Conservation (phyloP, 2,329 filamentous ascomycete species). For the Epicoccum nigrum region DNA sequence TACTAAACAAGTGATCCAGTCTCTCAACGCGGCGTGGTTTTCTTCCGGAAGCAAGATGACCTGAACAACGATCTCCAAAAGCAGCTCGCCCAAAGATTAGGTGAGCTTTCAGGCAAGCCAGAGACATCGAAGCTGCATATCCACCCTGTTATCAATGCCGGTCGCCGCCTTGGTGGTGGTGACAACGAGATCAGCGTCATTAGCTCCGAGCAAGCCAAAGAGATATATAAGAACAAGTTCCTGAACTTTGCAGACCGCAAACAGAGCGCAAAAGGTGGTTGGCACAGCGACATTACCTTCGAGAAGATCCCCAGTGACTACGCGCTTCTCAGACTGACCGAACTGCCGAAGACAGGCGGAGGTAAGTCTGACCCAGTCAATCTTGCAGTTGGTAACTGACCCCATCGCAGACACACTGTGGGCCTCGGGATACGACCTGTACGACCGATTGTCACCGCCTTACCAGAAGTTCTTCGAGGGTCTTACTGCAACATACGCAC, state of each 20-base stretch:
- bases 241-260: conserved; percentile 26
- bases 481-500: conserved; percentile 54
- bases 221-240: conserved; percentile 39
- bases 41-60: conserved; percentile 60
- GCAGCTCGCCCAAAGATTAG: conserved; percentile 60
- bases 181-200: conserved; percentile 51
- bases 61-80: conserved; percentile 61
- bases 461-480: conserved; percentile 57
- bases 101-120: conserved; percentile 64
- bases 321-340: conserved; percentile 42
- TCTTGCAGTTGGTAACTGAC: too few species aligned
- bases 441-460: conserved; percentile 56
- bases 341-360: conserved; percentile 43
- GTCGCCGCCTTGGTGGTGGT: conserved; percentile 32
- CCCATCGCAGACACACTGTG: conserved; percentile 45
- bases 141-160: conserved; percentile 60
- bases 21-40: conserved; percentile 60
- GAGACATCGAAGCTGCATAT: conserved; percentile 64
- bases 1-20: conserved; percentile 36
- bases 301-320: conserved; percentile 50
- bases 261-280: conserved; percentile 58
- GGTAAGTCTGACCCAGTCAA: too few species aligned
- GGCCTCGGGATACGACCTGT: conserved; percentile 52
- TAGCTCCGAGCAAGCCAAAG: conserved; percentile 43
- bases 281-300: conserved; percentile 58